Percentiles rank a stretch among this genome's conserved stretches.
These are phyloP conservation scores for Comarum palustre DNA, from an alignment of 306 rosid species.

Conservation along the genomic window DNA sequence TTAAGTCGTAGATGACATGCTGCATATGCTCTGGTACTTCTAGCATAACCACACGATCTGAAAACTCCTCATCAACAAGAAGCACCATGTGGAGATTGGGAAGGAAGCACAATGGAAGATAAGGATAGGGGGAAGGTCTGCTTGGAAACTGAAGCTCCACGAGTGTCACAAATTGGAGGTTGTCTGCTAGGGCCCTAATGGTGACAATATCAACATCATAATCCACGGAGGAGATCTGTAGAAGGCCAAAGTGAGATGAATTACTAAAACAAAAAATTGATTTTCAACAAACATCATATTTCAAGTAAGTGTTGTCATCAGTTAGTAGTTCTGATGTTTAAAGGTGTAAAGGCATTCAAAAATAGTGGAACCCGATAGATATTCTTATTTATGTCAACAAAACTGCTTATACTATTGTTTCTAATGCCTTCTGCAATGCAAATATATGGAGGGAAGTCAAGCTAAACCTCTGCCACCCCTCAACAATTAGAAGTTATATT, in stretches of 20 bases:
- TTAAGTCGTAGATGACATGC: no score
- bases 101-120: no score
- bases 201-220: no score
- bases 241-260: background rate
- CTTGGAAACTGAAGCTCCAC: no score
- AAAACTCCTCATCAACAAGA: no score
- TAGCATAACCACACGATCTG: no score
- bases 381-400: background rate
- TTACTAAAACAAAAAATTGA: background rate
- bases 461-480: background rate
- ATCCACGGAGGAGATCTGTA: no score
- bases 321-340: background rate
- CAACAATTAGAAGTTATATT: background rate
- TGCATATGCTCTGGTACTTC: no score
- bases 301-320: background rate
- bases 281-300: background rate
- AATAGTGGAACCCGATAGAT: background rate
- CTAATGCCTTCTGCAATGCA: background rate
- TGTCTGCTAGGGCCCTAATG: no score
- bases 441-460: background rate
- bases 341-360: background rate
- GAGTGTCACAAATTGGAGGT: no score
- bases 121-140: no score
- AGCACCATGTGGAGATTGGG: no score
- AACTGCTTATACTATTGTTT: background rate